phyloP scores from a whole-genome alignment of 306 rosid genomes.

The Prunus salicina region DNA sequence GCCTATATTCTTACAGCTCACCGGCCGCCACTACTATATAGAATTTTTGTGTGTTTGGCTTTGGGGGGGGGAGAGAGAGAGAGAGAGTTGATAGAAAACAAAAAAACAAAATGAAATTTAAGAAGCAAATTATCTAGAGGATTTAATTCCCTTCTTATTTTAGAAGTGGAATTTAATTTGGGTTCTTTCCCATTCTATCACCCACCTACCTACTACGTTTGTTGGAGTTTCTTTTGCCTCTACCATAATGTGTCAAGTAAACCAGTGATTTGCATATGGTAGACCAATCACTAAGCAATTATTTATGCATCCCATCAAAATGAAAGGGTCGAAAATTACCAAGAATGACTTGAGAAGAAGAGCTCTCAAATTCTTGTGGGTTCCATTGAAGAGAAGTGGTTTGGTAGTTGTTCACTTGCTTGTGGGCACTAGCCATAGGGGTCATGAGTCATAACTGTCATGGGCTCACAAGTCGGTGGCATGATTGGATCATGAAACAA shows the following conservation, averaged over 20 bases:
- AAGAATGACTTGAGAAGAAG: background rate
- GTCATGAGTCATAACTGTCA: conserved; percentile 21
- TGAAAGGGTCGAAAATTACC: background rate
- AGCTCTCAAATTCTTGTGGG: conserved; percentile 4
- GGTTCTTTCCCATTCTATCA: background rate
- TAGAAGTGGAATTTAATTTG: background rate
- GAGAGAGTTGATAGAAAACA: background rate
- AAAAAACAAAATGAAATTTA: background rate
- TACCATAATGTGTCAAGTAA: background rate
- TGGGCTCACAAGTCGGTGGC: conserved; percentile 53
- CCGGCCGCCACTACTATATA: background rate
- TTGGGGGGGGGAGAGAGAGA: too few species aligned
- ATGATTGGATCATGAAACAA: conserved; percentile 75
- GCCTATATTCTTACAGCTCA: background rate
- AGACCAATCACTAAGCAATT: conserved; percentile 4
- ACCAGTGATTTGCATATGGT: background rate
- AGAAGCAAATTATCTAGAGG: background rate
- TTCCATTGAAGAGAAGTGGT: conserved; percentile 3
- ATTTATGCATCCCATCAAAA: conserved; percentile 2
- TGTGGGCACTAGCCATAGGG: conserved; percentile 19
- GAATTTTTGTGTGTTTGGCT: background rate
- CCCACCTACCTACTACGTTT: background rate
- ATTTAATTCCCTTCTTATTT: background rate
- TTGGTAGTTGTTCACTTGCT: conserved; percentile 7
- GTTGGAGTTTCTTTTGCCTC: background rate